Conservation (phyloP, 805 yeast genomes). For the Candida lessepsii region DNA sequence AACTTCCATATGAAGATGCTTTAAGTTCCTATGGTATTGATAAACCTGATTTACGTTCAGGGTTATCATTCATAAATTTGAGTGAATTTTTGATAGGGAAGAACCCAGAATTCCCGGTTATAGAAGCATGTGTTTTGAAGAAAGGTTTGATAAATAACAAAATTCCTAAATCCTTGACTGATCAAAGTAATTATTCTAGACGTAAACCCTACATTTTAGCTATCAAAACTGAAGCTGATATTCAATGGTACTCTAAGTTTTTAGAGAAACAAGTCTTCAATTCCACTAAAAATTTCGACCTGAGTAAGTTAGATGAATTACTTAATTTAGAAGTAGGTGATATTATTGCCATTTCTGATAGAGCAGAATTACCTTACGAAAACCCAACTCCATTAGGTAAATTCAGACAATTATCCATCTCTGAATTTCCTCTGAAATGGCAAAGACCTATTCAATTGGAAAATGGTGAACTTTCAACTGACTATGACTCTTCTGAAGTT, state of each 20-base stretch:
- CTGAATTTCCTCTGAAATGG: conserved; percentile 50
- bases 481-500: conserved; percentile 27
- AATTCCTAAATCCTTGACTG: conserved; percentile 39
- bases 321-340: conserved; percentile 63
- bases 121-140: conserved; percentile 70
- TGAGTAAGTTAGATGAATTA: conserved; percentile 14
- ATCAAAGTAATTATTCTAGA: conserved; percentile 45
- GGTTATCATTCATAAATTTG: conserved; percentile 50
- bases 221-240: conserved; percentile 43
- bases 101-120: conserved; percentile 53
- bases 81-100: conserved; percentile 34
- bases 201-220: conserved; percentile 60
- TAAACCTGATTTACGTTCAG: conserved; percentile 85
- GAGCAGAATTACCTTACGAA: conserved; percentile 71
- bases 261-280: conserved; percentile 28
- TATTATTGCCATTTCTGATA: conserved; percentile 72
- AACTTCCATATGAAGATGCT: conserved; percentile 66
- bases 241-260: conserved; percentile 45
- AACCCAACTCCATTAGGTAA: conserved; percentile 95
- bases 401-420: conserved; percentile 71
- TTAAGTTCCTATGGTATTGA: conserved; percentile 81
- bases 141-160: conserved; percentile 39
- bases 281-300: conserved; percentile 17
- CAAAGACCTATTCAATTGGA: conserved; percentile 35
- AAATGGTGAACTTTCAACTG: conserved; percentile 14